Conservation (phyloP, 176 grass and related monocot genomes). For the Aegilops longissima region DNA sequence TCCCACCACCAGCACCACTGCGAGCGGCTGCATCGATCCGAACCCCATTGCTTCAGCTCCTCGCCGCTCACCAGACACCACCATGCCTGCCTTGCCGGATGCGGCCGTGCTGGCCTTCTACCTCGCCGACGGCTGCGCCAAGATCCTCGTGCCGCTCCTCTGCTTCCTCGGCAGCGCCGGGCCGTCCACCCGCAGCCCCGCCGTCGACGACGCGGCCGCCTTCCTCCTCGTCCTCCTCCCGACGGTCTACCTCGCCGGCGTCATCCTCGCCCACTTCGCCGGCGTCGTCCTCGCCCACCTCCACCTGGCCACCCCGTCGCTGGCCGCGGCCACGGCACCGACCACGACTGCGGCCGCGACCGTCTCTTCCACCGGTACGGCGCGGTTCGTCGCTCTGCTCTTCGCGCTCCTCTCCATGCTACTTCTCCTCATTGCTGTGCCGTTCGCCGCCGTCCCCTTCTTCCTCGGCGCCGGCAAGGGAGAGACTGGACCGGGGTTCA, state of each 20-base stretch:
- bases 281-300: too few relatives aligned
- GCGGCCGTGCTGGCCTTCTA: neutral
- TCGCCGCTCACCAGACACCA: neutral
- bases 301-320: neutral
- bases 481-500: too few relatives aligned
- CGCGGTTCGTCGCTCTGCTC: too few relatives aligned
- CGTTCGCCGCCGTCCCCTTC: too few relatives aligned
- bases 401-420: too few relatives aligned
- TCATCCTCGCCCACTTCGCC: too few relatives aligned
- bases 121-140: neutral
- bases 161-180: neutral
- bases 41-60: neutral
- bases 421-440: too few relatives aligned
- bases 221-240: neutral
- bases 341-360: too few relatives aligned
- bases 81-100: neutral
- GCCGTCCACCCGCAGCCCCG: neutral
- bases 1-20: neutral
- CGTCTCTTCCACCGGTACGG: too few relatives aligned
- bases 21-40: neutral
- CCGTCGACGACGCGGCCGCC: neutral
- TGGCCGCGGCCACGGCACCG: too few relatives aligned
- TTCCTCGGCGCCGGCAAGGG: too few relatives aligned
- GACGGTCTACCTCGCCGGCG: neutral
- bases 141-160: neutral